Base-by-base conservation (phyloP, 345 rosid genomes). In the Salix purpurea region DNA sequence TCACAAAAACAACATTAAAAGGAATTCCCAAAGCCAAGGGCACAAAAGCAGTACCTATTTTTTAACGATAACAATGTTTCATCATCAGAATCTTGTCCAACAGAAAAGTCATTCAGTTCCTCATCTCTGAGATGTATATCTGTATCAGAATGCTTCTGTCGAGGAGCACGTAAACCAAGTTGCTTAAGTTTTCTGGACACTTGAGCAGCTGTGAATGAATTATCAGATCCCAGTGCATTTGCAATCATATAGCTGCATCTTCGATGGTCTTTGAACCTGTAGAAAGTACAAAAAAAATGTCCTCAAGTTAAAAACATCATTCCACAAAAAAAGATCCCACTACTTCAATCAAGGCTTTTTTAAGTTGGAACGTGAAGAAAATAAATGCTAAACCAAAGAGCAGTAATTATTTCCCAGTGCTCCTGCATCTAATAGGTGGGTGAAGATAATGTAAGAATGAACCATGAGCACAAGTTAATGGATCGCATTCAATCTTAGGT, bases 191-290 rank as follows among this genome's bases (percentile, higher is more conserved):
- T 88, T 72, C 91, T 90, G 46, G 96, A 86, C 80, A 96, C 78
- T 83, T 96, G 96, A 23, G 94, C 91, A 80, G 91, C 84, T 23
- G 96, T 88, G 75, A 86, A 87, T 44, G 69, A 74, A 64, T 81
- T 85, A 74, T 86, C 92, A 65, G 91, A 86, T 66, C 85, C 89
- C 85, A 96, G 71, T 54, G 91, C 91, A 58, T 85, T 90, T 61
- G 96, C 91, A 84, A 96, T 96, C 86, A 93, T 84, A 75, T 85
- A 82, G 79, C 88, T 80, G 84, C 99, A 96, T 65, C 91, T 90
- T 76, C 75, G 89, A 71, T 96, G 86, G 77, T 85, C 91, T 86
- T 90, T 91, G 83, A 89, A 96, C 82, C 99, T 96, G 86, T 74
- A 65, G 70, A 70, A 21, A 74, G 39, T 16, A 69, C 72, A 1